Base-by-base conservation (phyloP, 1,139 yeast species). In the Taphrina flavorubra region DNA sequence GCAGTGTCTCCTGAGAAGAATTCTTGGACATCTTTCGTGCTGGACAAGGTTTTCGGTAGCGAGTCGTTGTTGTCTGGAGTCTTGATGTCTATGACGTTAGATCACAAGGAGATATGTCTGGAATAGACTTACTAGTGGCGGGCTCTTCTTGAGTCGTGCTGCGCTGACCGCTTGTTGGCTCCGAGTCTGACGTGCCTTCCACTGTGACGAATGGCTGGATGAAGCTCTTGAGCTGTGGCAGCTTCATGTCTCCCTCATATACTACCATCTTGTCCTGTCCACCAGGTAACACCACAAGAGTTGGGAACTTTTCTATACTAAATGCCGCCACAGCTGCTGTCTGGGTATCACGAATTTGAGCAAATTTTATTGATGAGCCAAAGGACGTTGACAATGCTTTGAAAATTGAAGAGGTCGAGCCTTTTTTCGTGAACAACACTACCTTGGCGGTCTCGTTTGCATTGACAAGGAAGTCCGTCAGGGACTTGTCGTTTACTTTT, bases 371-470 rank as follows among this genome's bases (percentile, higher is more conserved):
- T 8, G 16, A 34, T 18, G 49, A 39, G 13, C 51, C 42, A 42
- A 57, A 65, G 11, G 63, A 47, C 14, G 68, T 58, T 11, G 63
- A 65, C 42, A 65, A 58, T 18, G 68, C 61, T 18, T 65, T 65
- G 34, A 44, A 49, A 6, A 49, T 51, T 18, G 63, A 57, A 8
- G 63, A 40, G 10, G 44, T 49, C 16, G 44, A 46, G 16, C 68
- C 68, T 31, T 65, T 65, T 51, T 65, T 65, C 31, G 63, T 39
- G n/a, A 65, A 57, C 25, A 65, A 25, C 7, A 65, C 20, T n/a
- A 57, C 68, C 34, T 58, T 56, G 18, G 44, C 57, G 6, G 58
- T 58, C 40, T 40, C 58, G 16, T 65, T 58, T 13, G 11, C 39
- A 11, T 49, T 14, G 14, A 20, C 10, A 36, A 65, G 46, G 13